Conservation (phyloP, 306 rosid species). For the Sindora glabra region DNA sequence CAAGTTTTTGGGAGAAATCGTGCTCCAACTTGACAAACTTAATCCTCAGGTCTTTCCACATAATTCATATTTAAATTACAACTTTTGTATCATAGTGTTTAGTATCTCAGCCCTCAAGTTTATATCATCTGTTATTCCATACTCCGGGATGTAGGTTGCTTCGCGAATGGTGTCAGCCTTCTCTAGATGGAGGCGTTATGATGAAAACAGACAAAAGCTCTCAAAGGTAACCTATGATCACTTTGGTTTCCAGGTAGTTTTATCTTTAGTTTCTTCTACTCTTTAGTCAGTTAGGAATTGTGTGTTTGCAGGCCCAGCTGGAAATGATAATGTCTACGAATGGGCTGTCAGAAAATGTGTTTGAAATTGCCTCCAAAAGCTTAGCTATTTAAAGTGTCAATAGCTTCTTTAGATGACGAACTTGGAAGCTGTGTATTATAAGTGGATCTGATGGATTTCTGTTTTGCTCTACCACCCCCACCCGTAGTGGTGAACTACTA, state of each 20-base stretch:
- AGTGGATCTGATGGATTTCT: background rate
- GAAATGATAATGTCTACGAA: constrained; percentile 77
- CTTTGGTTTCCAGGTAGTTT: background rate
- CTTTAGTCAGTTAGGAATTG: no score
- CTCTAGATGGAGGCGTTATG: constrained; percentile 93
- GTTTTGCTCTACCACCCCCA: background rate
- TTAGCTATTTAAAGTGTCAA: constrained; percentile 46
- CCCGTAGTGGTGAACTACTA: no score
- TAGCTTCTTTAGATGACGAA: background rate
- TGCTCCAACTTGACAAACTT: constrained; percentile 67
- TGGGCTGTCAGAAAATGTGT: constrained; percentile 89
- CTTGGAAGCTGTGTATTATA: background rate
- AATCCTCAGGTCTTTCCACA: constrained; percentile 74
- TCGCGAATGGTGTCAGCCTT: constrained; percentile 97
- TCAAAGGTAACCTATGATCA: constrained; percentile 49
- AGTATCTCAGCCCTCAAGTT: no score
- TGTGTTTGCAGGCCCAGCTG: constrained; percentile 95
- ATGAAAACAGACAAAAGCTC: constrained; percentile 68
- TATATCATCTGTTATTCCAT: no score
- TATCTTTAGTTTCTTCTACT: background rate
- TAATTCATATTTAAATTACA: background rate
- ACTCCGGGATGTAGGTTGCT: constrained; percentile 55
- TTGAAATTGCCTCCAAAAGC: constrained; percentile 93
- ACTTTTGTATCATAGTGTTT: background rate
- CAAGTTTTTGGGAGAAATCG: constrained; percentile 78